Evolutionary conservation across 345 rosid species (phyloP).

Genomic region (Rhizophora apiculata): DNA sequence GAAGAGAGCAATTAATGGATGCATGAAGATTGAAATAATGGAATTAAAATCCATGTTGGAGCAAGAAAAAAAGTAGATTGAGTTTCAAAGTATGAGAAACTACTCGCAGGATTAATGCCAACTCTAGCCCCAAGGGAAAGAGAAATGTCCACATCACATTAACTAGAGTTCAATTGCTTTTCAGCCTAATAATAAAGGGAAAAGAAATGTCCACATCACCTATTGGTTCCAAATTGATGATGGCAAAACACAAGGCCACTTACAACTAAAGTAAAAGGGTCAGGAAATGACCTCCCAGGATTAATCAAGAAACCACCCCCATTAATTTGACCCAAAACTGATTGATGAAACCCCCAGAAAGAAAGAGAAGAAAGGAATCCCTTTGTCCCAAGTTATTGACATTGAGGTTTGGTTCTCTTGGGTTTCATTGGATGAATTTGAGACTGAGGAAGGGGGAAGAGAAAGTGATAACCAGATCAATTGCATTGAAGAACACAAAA

Average conservation of each 20-base stretch:
- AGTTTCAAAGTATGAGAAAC: constrained; percentile 27
- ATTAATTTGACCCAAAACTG: too few species aligned
- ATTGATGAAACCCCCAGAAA: too few species aligned
- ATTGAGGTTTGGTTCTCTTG: too few species aligned
- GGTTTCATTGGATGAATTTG: too few species aligned
- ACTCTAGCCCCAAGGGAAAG: constrained; percentile 83
- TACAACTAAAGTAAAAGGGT: not conserved
- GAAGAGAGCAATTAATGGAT: not conserved
- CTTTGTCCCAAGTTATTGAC: too few species aligned
- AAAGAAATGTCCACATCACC: not conserved
- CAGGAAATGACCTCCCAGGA: not conserved
- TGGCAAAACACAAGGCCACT: not conserved
- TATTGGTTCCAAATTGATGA: not conserved
- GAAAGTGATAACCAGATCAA: too few species aligned
- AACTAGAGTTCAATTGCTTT: constrained; percentile 69
- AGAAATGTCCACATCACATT: constrained; percentile 78
- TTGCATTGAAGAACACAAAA: too few species aligned
- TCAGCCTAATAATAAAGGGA: constrained; percentile 61
- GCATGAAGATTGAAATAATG: not conserved
- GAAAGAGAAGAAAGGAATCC: too few species aligned
- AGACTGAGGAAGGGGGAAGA: too few species aligned
- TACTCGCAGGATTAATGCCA: constrained; percentile 89
- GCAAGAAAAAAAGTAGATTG: not conserved
- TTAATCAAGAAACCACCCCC: too few species aligned
- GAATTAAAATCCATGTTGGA: not conserved